Base-by-base conservation (phyloP, 345 rosid genomes). In the Heritiera fomes region DNA sequence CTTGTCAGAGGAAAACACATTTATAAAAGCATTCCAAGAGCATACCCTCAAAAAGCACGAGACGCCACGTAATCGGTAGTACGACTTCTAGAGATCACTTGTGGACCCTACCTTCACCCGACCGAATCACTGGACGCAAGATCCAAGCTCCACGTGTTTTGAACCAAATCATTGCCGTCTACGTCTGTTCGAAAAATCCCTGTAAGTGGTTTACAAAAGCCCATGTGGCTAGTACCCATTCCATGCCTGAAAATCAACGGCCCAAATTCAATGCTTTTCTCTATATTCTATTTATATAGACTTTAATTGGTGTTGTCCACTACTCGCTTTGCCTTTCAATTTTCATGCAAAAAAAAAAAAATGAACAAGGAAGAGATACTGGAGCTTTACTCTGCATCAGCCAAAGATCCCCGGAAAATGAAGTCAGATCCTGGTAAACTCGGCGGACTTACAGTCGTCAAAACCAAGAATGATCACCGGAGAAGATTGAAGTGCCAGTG, bases 121-220 rank as follows among this genome's bases (percentile, higher is more conserved):
- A 61, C 20, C 40, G 56, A 82, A 85, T 80, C 83, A 47, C 32
- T 10, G 47, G 20, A 45, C 10, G 1, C 15, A 20, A 55, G 62
- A 82, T 86, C 86, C 55, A n/a, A 3, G 6, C 41, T 73, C 87
- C 91, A 86, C 91, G 87, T 88, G 83, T 79, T 80, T 4, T 13
- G 0, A 0, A 0, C 1, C 56, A 56, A 71, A 79, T 74, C 77
- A 28, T 7, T 2, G 34, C 83, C 84, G 81, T 81, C 86, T 86
- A 83, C 90, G 84, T 85, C 75, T 13, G 6, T 20, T 40, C 40
- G 49, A 70, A 85, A 79, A 78, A 77, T 80, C 83, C 78, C 58
- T 67, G 7, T 28, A 45, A 14, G 82, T 69, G 74, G 82, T 59
- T 7, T 34, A 23, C 0, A 52, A 12, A 45, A 32, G 2, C 73